These are phyloP conservation scores for Rhodamnia argentea DNA, from an alignment of 345 rosid species.

Conservation along the genomic window DNA sequence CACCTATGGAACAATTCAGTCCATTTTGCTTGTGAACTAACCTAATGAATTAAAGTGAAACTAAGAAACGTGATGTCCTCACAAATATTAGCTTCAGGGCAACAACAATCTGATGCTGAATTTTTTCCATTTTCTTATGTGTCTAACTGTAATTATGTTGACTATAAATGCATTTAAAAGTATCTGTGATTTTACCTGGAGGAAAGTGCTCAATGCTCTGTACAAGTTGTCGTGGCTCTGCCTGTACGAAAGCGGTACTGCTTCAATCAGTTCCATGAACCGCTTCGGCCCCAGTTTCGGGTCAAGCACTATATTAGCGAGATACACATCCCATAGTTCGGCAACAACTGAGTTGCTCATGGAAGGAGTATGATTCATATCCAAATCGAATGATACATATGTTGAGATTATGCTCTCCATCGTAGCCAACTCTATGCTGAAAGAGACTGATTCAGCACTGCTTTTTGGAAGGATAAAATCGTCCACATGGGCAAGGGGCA, in stretches of 20 bases:
- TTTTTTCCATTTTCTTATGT: not conserved
- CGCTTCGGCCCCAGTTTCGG: conserved; percentile 26
- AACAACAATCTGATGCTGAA: not conserved
- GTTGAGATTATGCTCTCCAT: conserved; percentile 51
- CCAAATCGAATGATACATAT: conserved; percentile 23
- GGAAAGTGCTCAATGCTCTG: conserved; percentile 47
- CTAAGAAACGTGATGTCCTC: not conserved
- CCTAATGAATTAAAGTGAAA: not conserved
- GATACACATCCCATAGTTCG: conserved; percentile 55
- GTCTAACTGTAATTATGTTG: not conserved
- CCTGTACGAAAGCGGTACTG: conserved; percentile 43
- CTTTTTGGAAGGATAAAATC: conserved; percentile 41
- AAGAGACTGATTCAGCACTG: conserved; percentile 16
- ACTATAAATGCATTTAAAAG: not conserved
- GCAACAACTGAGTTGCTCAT: conserved; percentile 32
- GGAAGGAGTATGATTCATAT: conserved; percentile 23
- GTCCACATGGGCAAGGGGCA: conserved; percentile 39
- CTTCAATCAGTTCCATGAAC: conserved; percentile 51
- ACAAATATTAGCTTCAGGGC: not conserved
- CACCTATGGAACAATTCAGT: not conserved
- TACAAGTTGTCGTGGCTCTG: conserved; percentile 64
- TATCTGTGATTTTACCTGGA: conserved; percentile 27
- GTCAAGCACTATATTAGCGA: conserved; percentile 32
- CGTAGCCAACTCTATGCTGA: conserved; percentile 35
- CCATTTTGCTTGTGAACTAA: not conserved